Evolutionary conservation across 129 eudicot genomes (phyloP).

Genomic region (Artemisia annua): DNA sequence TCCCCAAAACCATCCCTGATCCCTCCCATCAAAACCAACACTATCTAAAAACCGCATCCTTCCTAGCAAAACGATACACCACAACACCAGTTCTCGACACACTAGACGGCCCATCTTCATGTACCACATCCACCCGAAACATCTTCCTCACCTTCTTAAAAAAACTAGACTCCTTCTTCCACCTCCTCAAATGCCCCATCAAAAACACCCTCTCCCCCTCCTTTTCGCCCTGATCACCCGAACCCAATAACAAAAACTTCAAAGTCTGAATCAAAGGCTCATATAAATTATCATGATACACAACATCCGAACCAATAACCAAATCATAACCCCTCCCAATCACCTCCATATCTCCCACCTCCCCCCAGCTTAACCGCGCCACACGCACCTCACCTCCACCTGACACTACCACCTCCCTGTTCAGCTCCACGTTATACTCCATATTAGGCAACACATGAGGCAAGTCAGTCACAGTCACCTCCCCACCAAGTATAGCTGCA

Average conservation of each 20-base stretch:
- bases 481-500: constrained; percentile 72
- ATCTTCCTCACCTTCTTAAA: constrained; percentile 70
- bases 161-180: constrained; percentile 87
- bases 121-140: constrained; percentile 59
- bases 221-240: constrained; percentile 19
- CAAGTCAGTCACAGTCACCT: constrained; percentile 86
- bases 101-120: constrained; percentile 51
- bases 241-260: constrained; percentile 48
- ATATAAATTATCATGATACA: constrained; percentile 77
- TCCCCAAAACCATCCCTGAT: not conserved
- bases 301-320: constrained; percentile 81
- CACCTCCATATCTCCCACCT: constrained; percentile 54
- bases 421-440: constrained; percentile 52
- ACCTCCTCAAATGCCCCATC: constrained; percentile 90
- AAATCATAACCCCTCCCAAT: constrained; percentile 63
- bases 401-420: constrained; percentile 30
- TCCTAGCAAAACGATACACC: constrained; percentile 59
- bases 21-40: not conserved
- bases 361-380: constrained; percentile 78
- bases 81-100: constrained; percentile 72
- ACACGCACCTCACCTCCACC: constrained; percentile 61
- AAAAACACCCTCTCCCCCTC: constrained; percentile 62
- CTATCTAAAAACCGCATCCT: constrained; percentile 34
- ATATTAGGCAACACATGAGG: constrained; percentile 78
- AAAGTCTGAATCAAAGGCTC: constrained; percentile 80